Evolutionary conservation across 2,329 filamentous ascomycete species (phyloP).

Genomic region (Mycosphaerella sp.): DNA sequence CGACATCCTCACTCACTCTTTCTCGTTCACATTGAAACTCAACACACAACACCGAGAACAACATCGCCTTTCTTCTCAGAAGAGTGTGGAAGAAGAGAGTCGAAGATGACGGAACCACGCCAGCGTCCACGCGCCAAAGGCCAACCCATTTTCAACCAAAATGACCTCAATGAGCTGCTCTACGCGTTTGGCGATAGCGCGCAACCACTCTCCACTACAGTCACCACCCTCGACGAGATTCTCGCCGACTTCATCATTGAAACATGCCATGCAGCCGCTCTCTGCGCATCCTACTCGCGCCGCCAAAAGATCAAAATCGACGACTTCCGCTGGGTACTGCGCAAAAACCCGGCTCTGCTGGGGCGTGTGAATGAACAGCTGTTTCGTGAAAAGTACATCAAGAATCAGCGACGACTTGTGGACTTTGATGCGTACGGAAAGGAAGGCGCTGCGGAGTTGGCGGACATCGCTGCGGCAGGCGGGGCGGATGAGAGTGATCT

Average conservation of each 20-base stretch:
- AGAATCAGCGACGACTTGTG: conserved; percentile 71
- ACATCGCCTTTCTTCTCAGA: background rate
- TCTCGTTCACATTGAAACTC: too few species aligned
- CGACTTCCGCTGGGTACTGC: conserved; percentile 91
- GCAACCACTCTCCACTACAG: conserved; percentile 71
- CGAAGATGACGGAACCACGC: conserved; percentile 44
- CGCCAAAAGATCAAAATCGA: conserved; percentile 97
- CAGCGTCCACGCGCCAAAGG: conserved; percentile 44
- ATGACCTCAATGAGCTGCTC: conserved; percentile 52
- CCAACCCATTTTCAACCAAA: conserved; percentile 38
- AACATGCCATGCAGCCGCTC: conserved; percentile 81
- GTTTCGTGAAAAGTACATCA: conserved; percentile 80
- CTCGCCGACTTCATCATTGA: conserved; percentile 95
- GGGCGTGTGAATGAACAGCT: conserved; percentile 86
- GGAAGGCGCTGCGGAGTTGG: conserved; percentile 38
- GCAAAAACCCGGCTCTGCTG: conserved; percentile 75
- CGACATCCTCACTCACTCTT: background rate
- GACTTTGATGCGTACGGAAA: conserved; percentile 60
- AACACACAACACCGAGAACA: background rate
- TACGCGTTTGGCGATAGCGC: conserved; percentile 72
- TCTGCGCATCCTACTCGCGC: conserved; percentile 75
- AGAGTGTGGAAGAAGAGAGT: background rate
- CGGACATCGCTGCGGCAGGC: conserved; percentile 55
- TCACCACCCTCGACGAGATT: conserved; percentile 87
- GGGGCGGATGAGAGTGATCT: conserved; percentile 42